Conservation (phyloP, 2,329 filamentous ascomycete species). For the Mollisiaceae sp. region DNA sequence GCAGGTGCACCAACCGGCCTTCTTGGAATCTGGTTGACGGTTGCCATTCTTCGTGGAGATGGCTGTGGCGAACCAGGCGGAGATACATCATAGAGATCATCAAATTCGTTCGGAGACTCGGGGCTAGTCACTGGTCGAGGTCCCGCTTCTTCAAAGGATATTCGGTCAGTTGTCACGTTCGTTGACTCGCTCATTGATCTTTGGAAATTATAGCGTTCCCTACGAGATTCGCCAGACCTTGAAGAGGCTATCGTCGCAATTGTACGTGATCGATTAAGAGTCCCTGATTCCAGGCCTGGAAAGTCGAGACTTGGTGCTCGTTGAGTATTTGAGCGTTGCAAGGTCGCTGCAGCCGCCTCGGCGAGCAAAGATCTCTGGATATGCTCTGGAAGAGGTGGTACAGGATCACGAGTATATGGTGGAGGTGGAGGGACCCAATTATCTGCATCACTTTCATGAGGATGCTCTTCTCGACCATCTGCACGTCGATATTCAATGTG, state of each 20-base stretch:
- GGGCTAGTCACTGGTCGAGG: conserved; percentile 44
- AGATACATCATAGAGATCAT: conserved; percentile 44
- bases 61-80: conserved; percentile 40
- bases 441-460: conserved; percentile 86
- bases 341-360: conserved; percentile 36
- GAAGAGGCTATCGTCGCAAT: conserved; percentile 32
- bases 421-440: conserved; percentile 89
- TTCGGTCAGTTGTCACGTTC: conserved; percentile 33
- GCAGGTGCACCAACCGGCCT: conserved; percentile 32
- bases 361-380: conserved; percentile 42
- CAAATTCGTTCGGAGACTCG: conserved; percentile 29
- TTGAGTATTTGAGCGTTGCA: conserved; percentile 39
- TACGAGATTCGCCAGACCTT: conserved; percentile 33
- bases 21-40: conserved; percentile 33
- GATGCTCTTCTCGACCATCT: conserved; percentile 73
- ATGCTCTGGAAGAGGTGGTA: conserved; percentile 43
- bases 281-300: conserved; percentile 32
- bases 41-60: conserved; percentile 17
- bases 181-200: conserved; percentile 47
- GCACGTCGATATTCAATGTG: conserved; percentile 69
- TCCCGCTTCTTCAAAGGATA: conserved; percentile 37
- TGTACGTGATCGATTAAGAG: conserved; percentile 37
- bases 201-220: conserved; percentile 41
- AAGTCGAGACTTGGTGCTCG: conserved; percentile 34
- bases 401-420: conserved; percentile 71